These are phyloP conservation scores for Cordyceps javanica DNA, from an alignment of 2,329 filamentous ascomycete genomes.

Conservation along the genomic window DNA sequence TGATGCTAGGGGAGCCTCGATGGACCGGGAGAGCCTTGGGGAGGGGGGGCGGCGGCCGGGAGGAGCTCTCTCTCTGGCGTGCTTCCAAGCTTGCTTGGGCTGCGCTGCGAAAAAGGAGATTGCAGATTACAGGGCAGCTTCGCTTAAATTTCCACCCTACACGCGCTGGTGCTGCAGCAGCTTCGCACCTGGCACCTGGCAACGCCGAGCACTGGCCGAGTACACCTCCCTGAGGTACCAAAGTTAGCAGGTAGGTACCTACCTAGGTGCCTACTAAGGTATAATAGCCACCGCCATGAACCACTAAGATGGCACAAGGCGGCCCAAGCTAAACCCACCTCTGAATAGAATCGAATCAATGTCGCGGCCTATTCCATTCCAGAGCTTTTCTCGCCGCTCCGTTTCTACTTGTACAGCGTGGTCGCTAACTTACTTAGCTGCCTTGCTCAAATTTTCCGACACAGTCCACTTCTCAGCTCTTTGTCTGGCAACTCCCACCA, in stretches of 20 bases:
- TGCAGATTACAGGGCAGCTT: conserved; percentile 9
- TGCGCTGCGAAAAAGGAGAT: no score
- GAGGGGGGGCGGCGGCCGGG: neutral
- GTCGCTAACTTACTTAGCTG: no score
- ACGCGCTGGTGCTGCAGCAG: conserved; percentile 1
- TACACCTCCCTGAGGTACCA: neutral
- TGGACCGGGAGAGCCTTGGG: neutral
- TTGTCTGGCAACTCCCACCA: neutral
- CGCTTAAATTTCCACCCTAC: conserved; percentile 11
- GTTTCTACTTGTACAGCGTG: no score
- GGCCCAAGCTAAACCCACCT: neutral
- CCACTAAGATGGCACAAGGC: neutral
- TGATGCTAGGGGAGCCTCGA: conserved; percentile 10
- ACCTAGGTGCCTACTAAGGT: neutral
- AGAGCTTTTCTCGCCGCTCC: neutral
- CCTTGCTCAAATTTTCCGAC: neutral
- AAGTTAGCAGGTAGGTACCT: neutral
- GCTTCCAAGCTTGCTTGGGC: no score
- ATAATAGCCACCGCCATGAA: neutral
- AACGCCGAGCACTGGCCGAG: neutral
- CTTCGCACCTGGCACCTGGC: neutral
- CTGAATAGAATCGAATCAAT: no score
- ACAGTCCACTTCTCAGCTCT: no score
- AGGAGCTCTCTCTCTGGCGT: neutral
- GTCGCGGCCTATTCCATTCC: neutral